Evolutionary conservation across 1,284 basidiomycete genomes (phyloP).

Genomic region (Kalmanozyma brasiliensis): DNA sequence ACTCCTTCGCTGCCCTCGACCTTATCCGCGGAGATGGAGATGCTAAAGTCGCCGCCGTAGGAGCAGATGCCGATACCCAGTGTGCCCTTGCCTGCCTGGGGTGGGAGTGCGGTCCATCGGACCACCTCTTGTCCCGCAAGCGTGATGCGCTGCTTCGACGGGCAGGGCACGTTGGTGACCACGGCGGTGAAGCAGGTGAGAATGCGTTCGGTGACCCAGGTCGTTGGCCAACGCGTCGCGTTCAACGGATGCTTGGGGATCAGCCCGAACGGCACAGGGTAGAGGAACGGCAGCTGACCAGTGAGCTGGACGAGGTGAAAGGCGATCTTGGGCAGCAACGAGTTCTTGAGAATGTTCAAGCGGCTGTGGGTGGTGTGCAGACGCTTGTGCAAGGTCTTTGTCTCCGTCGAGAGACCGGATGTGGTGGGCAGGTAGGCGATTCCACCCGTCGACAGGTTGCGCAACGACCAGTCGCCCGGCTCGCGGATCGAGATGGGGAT

Average conservation of each 20-base stretch:
- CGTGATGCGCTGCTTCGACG: conserved; percentile 45
- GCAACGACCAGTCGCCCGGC: conserved; percentile 58
- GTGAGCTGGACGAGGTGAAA: conserved; percentile 54
- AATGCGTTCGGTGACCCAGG: conserved; percentile 23
- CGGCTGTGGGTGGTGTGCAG: conserved; percentile 53
- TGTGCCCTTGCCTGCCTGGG: conserved; percentile 61
- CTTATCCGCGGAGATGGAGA: conserved; percentile 61
- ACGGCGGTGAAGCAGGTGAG: conserved; percentile 55
- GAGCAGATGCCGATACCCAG: conserved; percentile 65
- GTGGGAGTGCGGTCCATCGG: conserved; percentile 56
- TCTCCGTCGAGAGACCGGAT: conserved; percentile 25
- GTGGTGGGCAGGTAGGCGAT: conserved; percentile 59
- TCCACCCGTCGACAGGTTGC: conserved; percentile 63
- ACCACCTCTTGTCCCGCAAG: conserved; percentile 52
- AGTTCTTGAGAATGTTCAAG: conserved; percentile 59
- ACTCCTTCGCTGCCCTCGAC: conserved; percentile 53
- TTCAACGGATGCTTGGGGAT: conserved; percentile 26
- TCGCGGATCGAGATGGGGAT: conserved; percentile 64
- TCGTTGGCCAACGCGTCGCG: conserved; percentile 18
- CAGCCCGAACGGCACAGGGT: conserved; percentile 35
- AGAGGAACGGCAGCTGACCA: conserved; percentile 49
- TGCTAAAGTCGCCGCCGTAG: conserved; percentile 52
- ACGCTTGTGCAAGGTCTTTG: conserved; percentile 44
- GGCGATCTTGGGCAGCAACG: conserved; percentile 48
- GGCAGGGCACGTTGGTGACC: conserved; percentile 65